Percentiles rank a stretch among this genome's conserved stretches.
These are phyloP conservation scores for Alternaria brassicae DNA, from an alignment of 2,329 filamentous ascomycete species.

Conservation along the genomic window DNA sequence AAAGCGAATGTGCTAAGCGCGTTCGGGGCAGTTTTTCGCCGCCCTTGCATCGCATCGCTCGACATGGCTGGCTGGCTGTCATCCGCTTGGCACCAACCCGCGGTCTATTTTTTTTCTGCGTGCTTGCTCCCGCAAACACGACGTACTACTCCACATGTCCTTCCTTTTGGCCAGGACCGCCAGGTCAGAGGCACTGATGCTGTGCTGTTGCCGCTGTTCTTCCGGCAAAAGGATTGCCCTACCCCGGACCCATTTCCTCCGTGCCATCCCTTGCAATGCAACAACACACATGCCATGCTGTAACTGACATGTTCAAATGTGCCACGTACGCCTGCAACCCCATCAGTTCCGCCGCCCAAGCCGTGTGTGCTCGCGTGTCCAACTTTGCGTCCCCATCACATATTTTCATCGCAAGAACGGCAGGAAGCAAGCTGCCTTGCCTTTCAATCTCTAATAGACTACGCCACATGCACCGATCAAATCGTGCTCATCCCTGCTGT, in stretches of 20 bases:
- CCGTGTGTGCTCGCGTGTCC: conserved; percentile 1
- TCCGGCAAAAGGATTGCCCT: conserved; percentile 10
- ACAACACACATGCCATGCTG: conserved; percentile 1
- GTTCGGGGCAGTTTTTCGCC: neutral
- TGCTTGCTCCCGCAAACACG: neutral
- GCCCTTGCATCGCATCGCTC: neutral
- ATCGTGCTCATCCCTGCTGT: neutral
- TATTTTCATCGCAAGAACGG: neutral
- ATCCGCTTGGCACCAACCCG: neutral
- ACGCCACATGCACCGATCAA: neutral
- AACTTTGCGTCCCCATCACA: neutral
- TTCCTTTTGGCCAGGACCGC: neutral
- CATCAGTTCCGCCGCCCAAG: conserved; percentile 10
- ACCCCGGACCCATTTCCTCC: conserved; percentile 18
- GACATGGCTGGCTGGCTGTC: neutral
- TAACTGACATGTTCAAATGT: conserved; percentile 6
- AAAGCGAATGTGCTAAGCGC: neutral
- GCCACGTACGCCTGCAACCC: conserved; percentile 9
- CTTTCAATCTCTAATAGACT: neutral
- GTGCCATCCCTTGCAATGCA: conserved; percentile 7
- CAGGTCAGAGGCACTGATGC: neutral
- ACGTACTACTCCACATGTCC: conserved; percentile 2
- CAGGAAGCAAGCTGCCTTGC: neutral
- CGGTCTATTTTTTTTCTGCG: neutral
- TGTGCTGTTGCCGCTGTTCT: conserved; percentile 3